Evolutionary conservation across 1,139 yeast species (phyloP).

Genomic region (Yarrowia galli): DNA sequence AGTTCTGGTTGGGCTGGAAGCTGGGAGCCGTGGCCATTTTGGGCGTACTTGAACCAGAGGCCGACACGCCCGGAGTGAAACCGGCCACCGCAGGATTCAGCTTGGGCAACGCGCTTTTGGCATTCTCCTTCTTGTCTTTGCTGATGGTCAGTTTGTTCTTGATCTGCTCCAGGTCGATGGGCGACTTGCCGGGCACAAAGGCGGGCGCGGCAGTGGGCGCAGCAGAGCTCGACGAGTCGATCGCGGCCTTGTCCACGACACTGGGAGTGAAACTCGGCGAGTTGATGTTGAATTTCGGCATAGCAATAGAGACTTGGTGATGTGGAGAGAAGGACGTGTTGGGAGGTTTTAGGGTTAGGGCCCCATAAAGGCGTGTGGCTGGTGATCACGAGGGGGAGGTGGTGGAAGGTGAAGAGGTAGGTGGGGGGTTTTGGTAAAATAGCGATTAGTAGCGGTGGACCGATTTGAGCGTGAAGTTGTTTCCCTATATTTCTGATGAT

Average conservation of each 20-base stretch:
- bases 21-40: constrained; percentile 17
- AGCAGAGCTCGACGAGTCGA: not conserved
- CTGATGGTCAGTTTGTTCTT: constrained; percentile 35
- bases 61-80: constrained; percentile 17
- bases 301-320: not conserved
- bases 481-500: too few relatives aligned
- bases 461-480: not conserved
- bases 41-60: not conserved
- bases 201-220: constrained; percentile 15
- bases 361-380: not conserved
- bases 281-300: constrained; percentile 39
- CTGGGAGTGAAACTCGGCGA: constrained; percentile 37
- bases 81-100: constrained; percentile 27
- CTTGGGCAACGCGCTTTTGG: constrained; percentile 10
- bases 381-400: not conserved
- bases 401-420: not conserved
- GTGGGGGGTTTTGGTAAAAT: not conserved
- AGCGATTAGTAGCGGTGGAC: not conserved
- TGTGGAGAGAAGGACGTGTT: constrained; percentile 6
- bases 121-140: constrained; percentile 31
- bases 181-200: constrained; percentile 22
- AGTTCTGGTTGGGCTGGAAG: constrained; percentile 4
- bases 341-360: constrained; percentile 25
- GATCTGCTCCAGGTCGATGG: constrained; percentile 34
- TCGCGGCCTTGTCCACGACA: constrained; percentile 6